A percentile compares a stretch with the other conserved stretches of the same genome.
Conservation (phyloP, 1,284 basidiomycete species). For the Boletus calvinii region DNA sequence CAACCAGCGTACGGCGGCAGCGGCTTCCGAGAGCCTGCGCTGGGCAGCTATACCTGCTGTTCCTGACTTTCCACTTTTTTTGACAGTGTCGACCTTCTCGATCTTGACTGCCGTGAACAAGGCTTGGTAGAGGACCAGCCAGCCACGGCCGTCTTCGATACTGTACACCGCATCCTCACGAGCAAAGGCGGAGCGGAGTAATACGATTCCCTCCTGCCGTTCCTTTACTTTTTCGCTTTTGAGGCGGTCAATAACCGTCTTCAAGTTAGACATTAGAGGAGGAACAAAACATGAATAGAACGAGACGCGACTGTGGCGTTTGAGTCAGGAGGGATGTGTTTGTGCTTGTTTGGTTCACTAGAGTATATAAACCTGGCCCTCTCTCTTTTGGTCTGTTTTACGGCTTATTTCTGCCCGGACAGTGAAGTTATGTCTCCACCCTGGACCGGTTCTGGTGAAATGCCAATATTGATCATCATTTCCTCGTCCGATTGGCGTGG, state of each 20-base stretch:
- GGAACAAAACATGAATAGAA: constrained; percentile 3
- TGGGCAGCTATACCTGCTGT: constrained; percentile 42
- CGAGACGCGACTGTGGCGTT: constrained; percentile 16
- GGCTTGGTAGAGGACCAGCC: constrained; percentile 73
- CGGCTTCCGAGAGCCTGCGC: constrained; percentile 61
- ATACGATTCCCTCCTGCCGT: constrained; percentile 62
- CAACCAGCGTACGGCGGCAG: constrained; percentile 69
- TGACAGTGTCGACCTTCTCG: constrained; percentile 58
- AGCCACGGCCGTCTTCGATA: constrained; percentile 55
- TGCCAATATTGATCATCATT: constrained; percentile 51
- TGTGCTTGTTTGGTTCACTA: constrained; percentile 28
- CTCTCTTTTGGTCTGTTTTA: not conserved
- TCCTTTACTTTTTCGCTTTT: constrained; percentile 71
- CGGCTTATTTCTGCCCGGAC: constrained; percentile 74
- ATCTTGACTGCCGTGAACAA: constrained; percentile 64
- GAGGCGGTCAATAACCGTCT: constrained; percentile 52
- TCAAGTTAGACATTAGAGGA: constrained; percentile 40
- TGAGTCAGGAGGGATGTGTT: constrained; percentile 20
- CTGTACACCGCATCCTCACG: constrained; percentile 51
- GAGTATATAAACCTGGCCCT: constrained; percentile 24
- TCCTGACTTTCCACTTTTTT: constrained; percentile 44
- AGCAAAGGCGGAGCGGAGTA: constrained; percentile 62
- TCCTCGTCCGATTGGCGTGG: constrained; percentile 49
- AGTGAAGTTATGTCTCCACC: constrained; percentile 49
- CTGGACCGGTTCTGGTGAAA: constrained; percentile 76